Conservation (phyloP, 495 filamentous ascomycete genomes). For the Trypethelium eluteriae region DNA sequence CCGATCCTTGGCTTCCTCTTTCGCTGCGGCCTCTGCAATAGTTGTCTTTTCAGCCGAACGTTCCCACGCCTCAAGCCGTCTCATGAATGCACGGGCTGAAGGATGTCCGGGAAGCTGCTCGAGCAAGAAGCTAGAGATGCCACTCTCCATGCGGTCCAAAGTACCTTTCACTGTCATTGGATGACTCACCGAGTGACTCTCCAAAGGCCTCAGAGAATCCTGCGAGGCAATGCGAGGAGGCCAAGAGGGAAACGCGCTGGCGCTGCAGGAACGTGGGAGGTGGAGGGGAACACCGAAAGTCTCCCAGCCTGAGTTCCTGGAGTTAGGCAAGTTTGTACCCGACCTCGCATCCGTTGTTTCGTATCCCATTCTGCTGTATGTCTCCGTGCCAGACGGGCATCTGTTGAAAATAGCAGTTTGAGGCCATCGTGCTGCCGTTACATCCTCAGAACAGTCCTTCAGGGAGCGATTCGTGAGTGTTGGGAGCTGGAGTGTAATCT, state of each 20-base stretch:
- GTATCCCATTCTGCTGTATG: background rate
- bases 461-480: background rate
- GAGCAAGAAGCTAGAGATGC: background rate
- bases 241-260: background rate
- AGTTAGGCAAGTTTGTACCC: background rate
- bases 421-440: too few species aligned
- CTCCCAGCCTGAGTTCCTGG: background rate
- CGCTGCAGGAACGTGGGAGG: background rate
- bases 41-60: background rate
- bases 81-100: background rate
- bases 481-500: background rate
- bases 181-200: background rate
- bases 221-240: background rate
- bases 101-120: background rate
- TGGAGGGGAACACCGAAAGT: background rate
- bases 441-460: too few species aligned
- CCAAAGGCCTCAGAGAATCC: background rate
- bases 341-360: background rate
- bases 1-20: background rate
- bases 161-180: background rate
- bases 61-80: background rate
- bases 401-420: too few species aligned
- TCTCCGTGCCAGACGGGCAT: background rate
- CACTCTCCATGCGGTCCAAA: background rate
- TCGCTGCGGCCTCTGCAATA: background rate